A percentile compares a stretch with the other conserved stretches of the same genome.
phyloP scores from a whole-genome alignment of 805 yeast species.

The Cyberlindnera misumaiensis region DNA sequence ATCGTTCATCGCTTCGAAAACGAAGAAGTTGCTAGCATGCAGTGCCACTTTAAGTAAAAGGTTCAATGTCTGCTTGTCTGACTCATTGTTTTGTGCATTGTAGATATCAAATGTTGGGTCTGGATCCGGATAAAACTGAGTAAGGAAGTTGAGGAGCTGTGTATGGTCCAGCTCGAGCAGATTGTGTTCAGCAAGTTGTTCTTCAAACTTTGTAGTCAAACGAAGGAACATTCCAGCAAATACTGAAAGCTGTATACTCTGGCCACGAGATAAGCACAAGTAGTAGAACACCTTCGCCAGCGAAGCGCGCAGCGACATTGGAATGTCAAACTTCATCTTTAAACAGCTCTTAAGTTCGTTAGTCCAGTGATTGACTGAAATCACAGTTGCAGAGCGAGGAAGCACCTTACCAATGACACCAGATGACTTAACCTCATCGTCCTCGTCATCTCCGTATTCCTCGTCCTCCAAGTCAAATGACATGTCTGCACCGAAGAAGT shows the following conservation, averaged over 20 bases:
- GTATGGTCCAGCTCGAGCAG: constrained; percentile 29
- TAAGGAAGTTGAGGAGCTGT: constrained; percentile 26
- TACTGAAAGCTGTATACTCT: constrained; percentile 49
- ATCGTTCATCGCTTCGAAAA: constrained; percentile 35
- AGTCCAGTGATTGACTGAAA: constrained; percentile 79
- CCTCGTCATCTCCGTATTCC: constrained; percentile 33
- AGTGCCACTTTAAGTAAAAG: constrained; percentile 46
- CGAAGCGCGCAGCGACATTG: constrained; percentile 51
- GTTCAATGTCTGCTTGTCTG: constrained; percentile 42
- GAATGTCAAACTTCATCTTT: constrained; percentile 73
- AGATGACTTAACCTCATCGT: constrained; percentile 31
- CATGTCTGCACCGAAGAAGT: constrained; percentile 35
- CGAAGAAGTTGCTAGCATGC: constrained; percentile 49
- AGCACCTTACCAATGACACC: constrained; percentile 52
- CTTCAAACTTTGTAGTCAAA: constrained; percentile 38
- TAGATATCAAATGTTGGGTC: constrained; percentile 40
- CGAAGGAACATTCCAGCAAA: constrained; percentile 56
- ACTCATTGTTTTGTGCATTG: constrained; percentile 22
- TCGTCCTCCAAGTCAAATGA: constrained; percentile 30
- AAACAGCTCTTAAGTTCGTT: constrained; percentile 76
- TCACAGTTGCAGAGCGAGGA: constrained; percentile 64
- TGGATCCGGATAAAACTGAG: constrained; percentile 37
- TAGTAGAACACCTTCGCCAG: constrained; percentile 67
- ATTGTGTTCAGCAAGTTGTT: constrained; percentile 22
- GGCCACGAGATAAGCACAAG: constrained; percentile 67